Percentiles rank a stretch among this genome's conserved stretches.
phyloP scores from a whole-genome alignment of 306 rosid species.

The Cyclanthera cordifolia region DNA sequence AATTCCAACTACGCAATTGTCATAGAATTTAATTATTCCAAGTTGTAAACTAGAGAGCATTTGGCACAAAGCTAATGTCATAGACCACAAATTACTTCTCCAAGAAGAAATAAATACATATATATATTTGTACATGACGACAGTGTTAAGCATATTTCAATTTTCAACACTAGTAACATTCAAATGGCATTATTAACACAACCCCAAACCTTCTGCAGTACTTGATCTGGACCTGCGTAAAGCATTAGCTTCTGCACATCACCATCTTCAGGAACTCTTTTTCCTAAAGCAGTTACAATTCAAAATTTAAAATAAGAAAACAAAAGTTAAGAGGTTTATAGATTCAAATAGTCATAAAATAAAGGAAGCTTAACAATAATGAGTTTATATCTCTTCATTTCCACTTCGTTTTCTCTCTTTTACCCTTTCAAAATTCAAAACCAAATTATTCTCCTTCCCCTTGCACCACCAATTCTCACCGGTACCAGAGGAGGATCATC shows the following conservation, averaged over 20 bases:
- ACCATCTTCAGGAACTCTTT: conserved; percentile 53
- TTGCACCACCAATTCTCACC: no score
- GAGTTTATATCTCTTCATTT: not conserved
- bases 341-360: not conserved
- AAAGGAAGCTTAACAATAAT: not conserved
- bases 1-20: not conserved
- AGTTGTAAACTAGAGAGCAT: not conserved
- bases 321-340: not conserved
- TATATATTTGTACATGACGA: not conserved
- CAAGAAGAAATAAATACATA: not conserved
- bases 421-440: no score
- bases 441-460: no score
- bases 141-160: not conserved
- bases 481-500: no score
- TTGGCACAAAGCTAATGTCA: not conserved
- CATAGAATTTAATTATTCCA: not conserved
- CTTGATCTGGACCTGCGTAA: conserved; percentile 62
- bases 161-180: not conserved
- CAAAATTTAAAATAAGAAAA: conserved; percentile 13
- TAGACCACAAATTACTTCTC: not conserved
- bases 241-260: conserved; percentile 48
- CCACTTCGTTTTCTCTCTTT: not conserved
- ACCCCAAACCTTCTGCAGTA: conserved; percentile 55
- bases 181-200: not conserved
- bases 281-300: conserved; percentile 36